Evolutionary conservation across 192 early-diverging fungal species (phyloP).

Genomic region (Linnemannia exigua): DNA sequence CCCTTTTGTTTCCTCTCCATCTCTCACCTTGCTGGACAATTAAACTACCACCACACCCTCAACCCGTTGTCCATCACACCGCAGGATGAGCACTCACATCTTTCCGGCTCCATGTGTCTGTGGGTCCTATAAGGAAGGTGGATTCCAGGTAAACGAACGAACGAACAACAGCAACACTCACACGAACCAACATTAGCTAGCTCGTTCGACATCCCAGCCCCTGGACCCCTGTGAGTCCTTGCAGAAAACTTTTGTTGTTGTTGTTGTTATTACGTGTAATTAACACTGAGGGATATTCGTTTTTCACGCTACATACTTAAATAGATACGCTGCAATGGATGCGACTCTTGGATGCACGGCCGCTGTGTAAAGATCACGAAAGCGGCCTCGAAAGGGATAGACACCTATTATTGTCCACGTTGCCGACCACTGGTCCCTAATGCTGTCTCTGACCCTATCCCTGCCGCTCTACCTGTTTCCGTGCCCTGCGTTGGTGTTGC

Average conservation of each 20-base stretch:
- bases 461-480: no score
- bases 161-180: background rate
- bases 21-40: background rate
- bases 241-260: background rate
- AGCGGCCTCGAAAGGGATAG: constrained; percentile 22
- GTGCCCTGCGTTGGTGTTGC: no score
- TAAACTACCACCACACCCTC: background rate
- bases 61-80: no score
- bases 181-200: background rate
- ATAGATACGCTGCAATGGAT: constrained; percentile 45
- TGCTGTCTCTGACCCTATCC: background rate
- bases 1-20: background rate
- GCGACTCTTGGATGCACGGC: constrained; percentile 49
- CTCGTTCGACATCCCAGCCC: no score
- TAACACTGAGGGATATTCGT: background rate
- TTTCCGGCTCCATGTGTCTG: constrained; percentile 24
- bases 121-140: constrained; percentile 24
- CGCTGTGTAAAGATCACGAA: constrained; percentile 34
- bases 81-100: background rate
- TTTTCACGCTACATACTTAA: no score
- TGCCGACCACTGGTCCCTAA: constrained; percentile 11
- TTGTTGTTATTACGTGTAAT: background rate
- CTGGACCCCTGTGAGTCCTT: background rate
- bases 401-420: constrained; percentile 30
- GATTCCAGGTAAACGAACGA: constrained; percentile 53